phyloP scores from a whole-genome alignment of 2,329 filamentous ascomycete genomes.

The Drechslera avenae region DNA sequence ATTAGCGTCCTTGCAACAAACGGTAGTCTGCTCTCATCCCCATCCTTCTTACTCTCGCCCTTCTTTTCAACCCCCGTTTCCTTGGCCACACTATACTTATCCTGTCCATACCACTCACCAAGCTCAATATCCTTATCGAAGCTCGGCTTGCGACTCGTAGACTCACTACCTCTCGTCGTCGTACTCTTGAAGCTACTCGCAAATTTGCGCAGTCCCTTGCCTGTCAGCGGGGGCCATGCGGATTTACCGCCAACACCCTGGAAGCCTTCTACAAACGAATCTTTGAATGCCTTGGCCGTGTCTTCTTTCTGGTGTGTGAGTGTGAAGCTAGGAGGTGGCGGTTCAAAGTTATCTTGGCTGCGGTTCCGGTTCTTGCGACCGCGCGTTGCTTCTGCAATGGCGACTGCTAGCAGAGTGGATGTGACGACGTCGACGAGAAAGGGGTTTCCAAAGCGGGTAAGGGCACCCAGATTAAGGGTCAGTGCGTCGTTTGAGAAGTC shows the following conservation, averaged over 20 bases:
- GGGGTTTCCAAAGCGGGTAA: slow-evolving; percentile 51
- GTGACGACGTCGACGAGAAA: slow-evolving; percentile 55
- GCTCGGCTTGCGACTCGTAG: slow-evolving; percentile 17
- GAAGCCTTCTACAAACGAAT: slow-evolving; percentile 42
- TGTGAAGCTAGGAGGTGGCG: slow-evolving; percentile 37
- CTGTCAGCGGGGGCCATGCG: slow-evolving; percentile 23
- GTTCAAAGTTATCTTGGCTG: slow-evolving; percentile 37
- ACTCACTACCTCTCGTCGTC: slow-evolving; percentile 12
- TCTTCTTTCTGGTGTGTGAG: slow-evolving; percentile 31
- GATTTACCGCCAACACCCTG: slow-evolving; percentile 31
- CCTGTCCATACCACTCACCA: slow-evolving; percentile 46
- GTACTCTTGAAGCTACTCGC: slow-evolving; percentile 22
- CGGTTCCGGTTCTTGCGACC: slow-evolving; percentile 25
- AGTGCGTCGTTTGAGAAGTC: slow-evolving; percentile 52
- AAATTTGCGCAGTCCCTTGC: slow-evolving; percentile 33
- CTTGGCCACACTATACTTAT: slow-evolving; percentile 14
- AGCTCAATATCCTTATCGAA: slow-evolving; percentile 48
- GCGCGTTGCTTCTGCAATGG: slow-evolving; percentile 52
- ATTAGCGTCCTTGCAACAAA: slow-evolving; percentile 49
- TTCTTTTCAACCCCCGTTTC: slow-evolving; percentile 31
- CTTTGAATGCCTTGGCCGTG: slow-evolving; percentile 37
- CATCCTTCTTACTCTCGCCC: too few relatives aligned
- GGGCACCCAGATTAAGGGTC: slow-evolving; percentile 52
- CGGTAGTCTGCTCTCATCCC: slow-evolving; percentile 46
- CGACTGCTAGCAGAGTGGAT: slow-evolving; percentile 51